Conservation (phyloP, 129 eudicot genomes). For the Erigeron canadensis region DNA sequence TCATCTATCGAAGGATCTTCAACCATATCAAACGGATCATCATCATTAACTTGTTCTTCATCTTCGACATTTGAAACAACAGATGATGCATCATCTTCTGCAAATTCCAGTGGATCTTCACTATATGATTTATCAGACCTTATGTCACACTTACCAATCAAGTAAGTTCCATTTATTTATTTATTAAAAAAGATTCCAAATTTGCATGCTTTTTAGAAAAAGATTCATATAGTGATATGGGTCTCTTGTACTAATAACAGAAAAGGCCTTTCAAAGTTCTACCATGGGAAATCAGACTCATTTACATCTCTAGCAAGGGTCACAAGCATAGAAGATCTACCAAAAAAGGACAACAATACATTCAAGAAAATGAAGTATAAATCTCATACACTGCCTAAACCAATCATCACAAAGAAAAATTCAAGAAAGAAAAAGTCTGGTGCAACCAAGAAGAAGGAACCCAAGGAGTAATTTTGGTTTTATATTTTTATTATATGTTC, state of each 20-base stretch:
- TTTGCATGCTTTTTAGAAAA: not conserved
- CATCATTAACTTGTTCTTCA: constrained; percentile 27
- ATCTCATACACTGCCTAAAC: constrained; percentile 56
- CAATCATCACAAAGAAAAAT: constrained; percentile 52
- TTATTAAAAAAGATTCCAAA: not conserved
- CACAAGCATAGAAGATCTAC: constrained; percentile 73
- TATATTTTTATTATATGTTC: constrained; percentile 1
- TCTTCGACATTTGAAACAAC: constrained; percentile 47
- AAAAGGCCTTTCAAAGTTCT: constrained; percentile 74
- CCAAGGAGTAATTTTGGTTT: constrained; percentile 8
- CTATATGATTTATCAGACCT: constrained; percentile 65
- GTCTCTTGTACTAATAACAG: constrained; percentile 37
- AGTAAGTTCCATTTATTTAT: constrained; percentile 45
- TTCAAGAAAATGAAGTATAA: constrained; percentile 41
- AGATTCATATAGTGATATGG: constrained; percentile 13
- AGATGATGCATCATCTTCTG: constrained; percentile 60
- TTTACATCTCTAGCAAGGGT: constrained; percentile 72
- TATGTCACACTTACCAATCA: constrained; percentile 75
- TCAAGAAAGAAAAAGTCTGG: constrained; percentile 26
- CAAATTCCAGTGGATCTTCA: constrained; percentile 45
- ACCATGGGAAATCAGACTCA: constrained; percentile 81
- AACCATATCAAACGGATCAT: constrained; percentile 34
- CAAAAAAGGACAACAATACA: constrained; percentile 44
- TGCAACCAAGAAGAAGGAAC: constrained; percentile 4
- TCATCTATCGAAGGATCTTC: constrained; percentile 39